Conservation (phyloP, 371 early-diverging fungal species). For the Fennellomyces sp. region DNA sequence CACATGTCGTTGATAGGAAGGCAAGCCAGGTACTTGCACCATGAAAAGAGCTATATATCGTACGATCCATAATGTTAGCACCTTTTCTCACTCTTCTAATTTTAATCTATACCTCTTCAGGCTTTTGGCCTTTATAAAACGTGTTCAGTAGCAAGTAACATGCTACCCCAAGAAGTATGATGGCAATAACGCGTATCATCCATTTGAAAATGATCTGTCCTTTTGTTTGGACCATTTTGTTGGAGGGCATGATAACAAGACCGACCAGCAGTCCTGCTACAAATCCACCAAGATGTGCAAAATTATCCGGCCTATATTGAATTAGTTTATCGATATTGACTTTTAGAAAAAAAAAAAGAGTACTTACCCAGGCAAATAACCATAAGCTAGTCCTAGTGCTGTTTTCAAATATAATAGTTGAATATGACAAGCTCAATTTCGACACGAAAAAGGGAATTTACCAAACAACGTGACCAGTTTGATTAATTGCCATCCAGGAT, state of each 20-base stretch:
- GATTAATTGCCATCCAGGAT: slow-evolving; percentile 62
- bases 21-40: slow-evolving; percentile 13
- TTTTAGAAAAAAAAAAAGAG: background rate
- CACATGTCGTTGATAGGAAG: slow-evolving; percentile 11
- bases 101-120: slow-evolving; percentile 4
- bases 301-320: slow-evolving; percentile 26
- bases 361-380: slow-evolving; percentile 32
- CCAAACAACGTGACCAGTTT: slow-evolving; percentile 45
- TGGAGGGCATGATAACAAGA: slow-evolving; percentile 16
- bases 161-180: slow-evolving; percentile 5
- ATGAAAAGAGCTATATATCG: slow-evolving; percentile 7
- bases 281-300: slow-evolving; percentile 43
- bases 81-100: background rate
- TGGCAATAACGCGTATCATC: slow-evolving; percentile 1
- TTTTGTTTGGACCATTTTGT: background rate
- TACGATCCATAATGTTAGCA: background rate
- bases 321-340: background rate
- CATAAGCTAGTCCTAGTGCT: slow-evolving; percentile 17
- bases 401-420: background rate
- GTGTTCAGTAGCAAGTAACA: slow-evolving; percentile 1
- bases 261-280: slow-evolving; percentile 30
- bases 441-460: too few relatives aligned
- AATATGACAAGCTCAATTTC: background rate
- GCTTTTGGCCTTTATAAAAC: slow-evolving; percentile 8
- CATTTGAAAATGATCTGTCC: background rate